Percentiles rank a stretch among this genome's conserved stretches.
Evolutionary conservation across 2,329 filamentous ascomycete species (phyloP).

Genomic region (Colletotrichum sublineola): DNA sequence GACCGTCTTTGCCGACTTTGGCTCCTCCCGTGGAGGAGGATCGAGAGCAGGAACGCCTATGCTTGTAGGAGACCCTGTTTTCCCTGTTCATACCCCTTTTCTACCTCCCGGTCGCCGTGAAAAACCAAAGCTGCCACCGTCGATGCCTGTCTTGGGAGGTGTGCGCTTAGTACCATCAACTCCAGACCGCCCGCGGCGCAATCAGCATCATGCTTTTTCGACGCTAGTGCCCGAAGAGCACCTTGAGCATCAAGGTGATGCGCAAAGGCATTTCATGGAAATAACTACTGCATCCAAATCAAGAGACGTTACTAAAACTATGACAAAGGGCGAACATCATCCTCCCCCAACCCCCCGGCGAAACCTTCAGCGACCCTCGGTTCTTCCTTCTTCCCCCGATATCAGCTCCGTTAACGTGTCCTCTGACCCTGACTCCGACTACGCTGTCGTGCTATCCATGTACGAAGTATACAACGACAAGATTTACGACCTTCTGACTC

Average conservation of each 20-base stretch:
- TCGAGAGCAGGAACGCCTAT: constrained; percentile 79
- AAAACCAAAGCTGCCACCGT: constrained; percentile 43
- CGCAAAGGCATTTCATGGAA: constrained; percentile 51
- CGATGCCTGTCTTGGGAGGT: constrained; percentile 57
- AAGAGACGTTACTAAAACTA: constrained; percentile 63
- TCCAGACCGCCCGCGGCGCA: constrained; percentile 14
- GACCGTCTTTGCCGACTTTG: constrained; percentile 77
- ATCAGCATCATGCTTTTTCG: constrained; percentile 3
- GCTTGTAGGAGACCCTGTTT: constrained; percentile 66
- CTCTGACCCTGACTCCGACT: constrained; percentile 79
- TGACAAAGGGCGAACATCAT: constrained; percentile 62
- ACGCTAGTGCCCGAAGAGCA: constrained; percentile 1
- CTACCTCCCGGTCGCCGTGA: constrained; percentile 36
- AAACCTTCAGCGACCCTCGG: constrained; percentile 76
- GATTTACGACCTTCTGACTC: constrained; percentile 91
- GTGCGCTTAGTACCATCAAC: constrained; percentile 57
- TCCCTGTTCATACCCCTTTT: constrained; percentile 43
- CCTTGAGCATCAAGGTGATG: not conserved
- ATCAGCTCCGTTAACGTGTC: constrained; percentile 78
- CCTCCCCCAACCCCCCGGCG: constrained; percentile 71
- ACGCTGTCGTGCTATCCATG: constrained; percentile 93
- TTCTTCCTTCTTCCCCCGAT: constrained; percentile 80
- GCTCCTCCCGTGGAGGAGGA: constrained; percentile 68
- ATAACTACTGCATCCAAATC: constrained; percentile 45
- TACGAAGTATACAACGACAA: constrained; percentile 99